Evolutionary conservation across 441 rosid genomes (phyloP).

Genomic region (Sinapis alba): DNA sequence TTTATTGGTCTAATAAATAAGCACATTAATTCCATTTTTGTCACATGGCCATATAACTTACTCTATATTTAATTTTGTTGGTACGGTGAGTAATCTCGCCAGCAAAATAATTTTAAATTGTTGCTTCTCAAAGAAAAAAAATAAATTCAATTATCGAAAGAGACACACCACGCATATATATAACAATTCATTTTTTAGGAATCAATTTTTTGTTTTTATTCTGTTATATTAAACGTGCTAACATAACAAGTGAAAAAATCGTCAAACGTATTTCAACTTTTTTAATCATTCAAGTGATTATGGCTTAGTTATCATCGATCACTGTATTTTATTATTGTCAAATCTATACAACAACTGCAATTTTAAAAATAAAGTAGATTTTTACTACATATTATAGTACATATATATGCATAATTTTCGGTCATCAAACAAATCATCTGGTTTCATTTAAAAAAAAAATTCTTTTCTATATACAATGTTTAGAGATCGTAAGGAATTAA

Average conservation of each 20-base stretch:
- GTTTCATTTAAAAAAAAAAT: too few species aligned
- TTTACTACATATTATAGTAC: background rate
- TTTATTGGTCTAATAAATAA: slow-evolving; percentile 29
- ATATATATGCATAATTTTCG: background rate
- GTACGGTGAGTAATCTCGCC: slow-evolving; percentile 22
- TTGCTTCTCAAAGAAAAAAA: slow-evolving; percentile 3
- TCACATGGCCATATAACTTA: slow-evolving; percentile 20
- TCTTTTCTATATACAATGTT: background rate
- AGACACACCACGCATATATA: background rate
- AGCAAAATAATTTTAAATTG: background rate
- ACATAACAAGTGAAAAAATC: background rate
- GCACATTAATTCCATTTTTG: slow-evolving; percentile 16
- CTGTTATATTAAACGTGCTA: background rate
- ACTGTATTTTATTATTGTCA: background rate
- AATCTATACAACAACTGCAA: background rate
- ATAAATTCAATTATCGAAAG: slow-evolving; percentile 12
- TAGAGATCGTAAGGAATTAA: background rate
- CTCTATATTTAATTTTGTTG: slow-evolving; percentile 16
- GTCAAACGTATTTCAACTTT: background rate
- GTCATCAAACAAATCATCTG: background rate
- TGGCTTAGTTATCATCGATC: background rate
- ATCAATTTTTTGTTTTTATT: background rate
- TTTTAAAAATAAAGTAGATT: background rate
- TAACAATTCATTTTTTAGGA: background rate
- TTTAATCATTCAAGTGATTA: background rate